Percentiles rank a stretch among this genome's conserved stretches.
Evolutionary conservation across 306 rosid species (phyloP).

Genomic region (Dalbergia cultrata): DNA sequence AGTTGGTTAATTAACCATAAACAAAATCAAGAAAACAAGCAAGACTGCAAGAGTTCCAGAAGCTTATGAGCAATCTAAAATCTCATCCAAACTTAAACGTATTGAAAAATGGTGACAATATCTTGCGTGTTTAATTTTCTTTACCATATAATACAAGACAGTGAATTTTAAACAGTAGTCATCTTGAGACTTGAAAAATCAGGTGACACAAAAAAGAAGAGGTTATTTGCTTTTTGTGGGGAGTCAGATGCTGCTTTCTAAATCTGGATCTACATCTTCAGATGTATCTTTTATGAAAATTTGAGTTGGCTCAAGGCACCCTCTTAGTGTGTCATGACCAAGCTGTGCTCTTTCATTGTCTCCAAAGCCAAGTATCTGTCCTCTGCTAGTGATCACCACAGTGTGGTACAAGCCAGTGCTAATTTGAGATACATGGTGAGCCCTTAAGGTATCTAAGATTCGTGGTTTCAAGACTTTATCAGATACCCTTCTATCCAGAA

Average conservation of each 20-base stretch:
- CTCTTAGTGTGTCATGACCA: constrained; percentile 82
- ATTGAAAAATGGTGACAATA: constrained; percentile 26
- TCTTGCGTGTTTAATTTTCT: not conserved
- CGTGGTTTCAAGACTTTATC: constrained; percentile 78
- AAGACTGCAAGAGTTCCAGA: not conserved
- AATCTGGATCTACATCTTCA: constrained; percentile 52
- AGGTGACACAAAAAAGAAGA: constrained; percentile 16
- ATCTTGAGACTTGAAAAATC: constrained; percentile 5
- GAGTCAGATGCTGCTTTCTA: constrained; percentile 43
- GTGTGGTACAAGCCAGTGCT: constrained; percentile 93
- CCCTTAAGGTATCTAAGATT: constrained; percentile 71
- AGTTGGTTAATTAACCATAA: not conserved
- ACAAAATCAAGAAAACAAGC: not conserved
- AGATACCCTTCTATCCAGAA: constrained; percentile 72
- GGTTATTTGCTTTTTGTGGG: constrained; percentile 1
- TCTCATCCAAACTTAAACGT: not conserved
- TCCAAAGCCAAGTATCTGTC: constrained; percentile 86
- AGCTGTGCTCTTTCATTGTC: constrained; percentile 95
- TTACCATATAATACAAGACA: not conserved
- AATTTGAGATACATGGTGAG: constrained; percentile 82
- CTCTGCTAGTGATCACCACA: constrained; percentile 71
- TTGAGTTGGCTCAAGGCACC: constrained; percentile 80
- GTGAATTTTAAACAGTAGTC: not conserved
- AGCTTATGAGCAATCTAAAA: constrained; percentile 8
- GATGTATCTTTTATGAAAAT: constrained; percentile 61